These are phyloP conservation scores for Suillus cothurnatus DNA, from an alignment of 768 basidiomycete genomes.

Conservation along the genomic window DNA sequence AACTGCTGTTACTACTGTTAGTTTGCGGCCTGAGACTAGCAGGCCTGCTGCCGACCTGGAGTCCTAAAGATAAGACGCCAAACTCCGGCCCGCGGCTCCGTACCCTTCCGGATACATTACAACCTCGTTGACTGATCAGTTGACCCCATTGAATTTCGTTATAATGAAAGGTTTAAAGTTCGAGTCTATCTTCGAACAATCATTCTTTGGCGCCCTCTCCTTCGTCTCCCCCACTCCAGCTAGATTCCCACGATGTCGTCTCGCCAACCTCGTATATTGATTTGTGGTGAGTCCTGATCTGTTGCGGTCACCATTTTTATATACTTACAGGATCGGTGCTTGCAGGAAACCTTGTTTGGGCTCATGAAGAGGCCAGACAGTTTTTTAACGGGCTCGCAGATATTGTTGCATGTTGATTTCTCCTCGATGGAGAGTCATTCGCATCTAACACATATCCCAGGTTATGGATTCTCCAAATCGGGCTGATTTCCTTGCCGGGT, in stretches of 20 bases:
- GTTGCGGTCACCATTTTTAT: neutral
- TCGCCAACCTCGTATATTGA: conserved; percentile 29
- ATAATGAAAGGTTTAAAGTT: neutral
- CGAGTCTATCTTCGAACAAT: neutral
- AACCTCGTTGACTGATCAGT: neutral
- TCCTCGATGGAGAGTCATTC: neutral
- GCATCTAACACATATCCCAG: conserved; percentile 31
- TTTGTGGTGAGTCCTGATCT: conserved; percentile 34
- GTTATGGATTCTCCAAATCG: conserved; percentile 61
- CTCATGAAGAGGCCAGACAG: conserved; percentile 68
- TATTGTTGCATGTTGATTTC: conserved; percentile 62
- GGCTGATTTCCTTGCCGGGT: conserved; percentile 66
- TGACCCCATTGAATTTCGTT: neutral
- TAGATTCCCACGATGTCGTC: conserved; percentile 17
- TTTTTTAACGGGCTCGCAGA: conserved; percentile 72
- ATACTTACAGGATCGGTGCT: neutral
- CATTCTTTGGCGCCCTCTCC: neutral
- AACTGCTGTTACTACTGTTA: neutral
- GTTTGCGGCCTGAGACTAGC: neutral
- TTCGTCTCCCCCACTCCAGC: neutral
- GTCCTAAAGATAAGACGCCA: neutral
- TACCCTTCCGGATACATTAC: too few relatives aligned
- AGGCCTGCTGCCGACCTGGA: neutral
- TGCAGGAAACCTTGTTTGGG: conserved; percentile 77
- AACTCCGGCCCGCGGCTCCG: neutral